These are phyloP conservation scores for Cryptococcus floricola DNA, from an alignment of 1,284 basidiomycete species.

Conservation along the genomic window DNA sequence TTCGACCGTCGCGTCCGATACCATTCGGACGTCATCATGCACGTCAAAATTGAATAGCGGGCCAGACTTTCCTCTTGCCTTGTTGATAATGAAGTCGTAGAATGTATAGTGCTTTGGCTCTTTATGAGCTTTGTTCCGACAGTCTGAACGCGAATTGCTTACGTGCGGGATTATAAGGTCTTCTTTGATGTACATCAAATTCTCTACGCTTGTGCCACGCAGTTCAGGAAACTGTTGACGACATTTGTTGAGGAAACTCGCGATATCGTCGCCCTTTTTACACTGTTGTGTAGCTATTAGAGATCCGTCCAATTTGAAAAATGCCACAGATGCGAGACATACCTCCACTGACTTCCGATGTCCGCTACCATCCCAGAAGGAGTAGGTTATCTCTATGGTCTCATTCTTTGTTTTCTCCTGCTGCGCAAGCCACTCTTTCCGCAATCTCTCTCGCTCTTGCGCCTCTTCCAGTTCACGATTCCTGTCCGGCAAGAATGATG, in stretches of 20 bases:
- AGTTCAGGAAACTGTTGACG: slow-evolving; percentile 89
- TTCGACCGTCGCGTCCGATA: slow-evolving; percentile 92
- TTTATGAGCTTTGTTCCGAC: slow-evolving; percentile 1
- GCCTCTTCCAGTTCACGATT: slow-evolving; percentile 91
- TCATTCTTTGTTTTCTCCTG: slow-evolving; percentile 55
- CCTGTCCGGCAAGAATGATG: slow-evolving; percentile 95
- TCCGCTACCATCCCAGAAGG: slow-evolving; percentile 97
- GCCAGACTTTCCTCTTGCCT: slow-evolving; percentile 95
- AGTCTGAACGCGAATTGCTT: slow-evolving; percentile 26
- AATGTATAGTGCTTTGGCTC: slow-evolving; percentile 85
- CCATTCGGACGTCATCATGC: slow-evolving; percentile 91
- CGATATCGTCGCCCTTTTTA: slow-evolving; percentile 95
- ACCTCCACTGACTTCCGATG: slow-evolving; percentile 89
- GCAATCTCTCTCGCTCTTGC: slow-evolving; percentile 76
- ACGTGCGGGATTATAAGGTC: slow-evolving; percentile 93
- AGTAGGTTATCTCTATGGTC: slow-evolving; percentile 60
- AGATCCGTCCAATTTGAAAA: not conserved
- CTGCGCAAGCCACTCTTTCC: slow-evolving; percentile 83
- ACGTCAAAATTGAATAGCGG: slow-evolving; percentile 99
- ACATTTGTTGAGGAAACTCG: slow-evolving; percentile 85
- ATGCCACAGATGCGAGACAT: slow-evolving; percentile 40
- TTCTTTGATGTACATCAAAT: slow-evolving; percentile 98
- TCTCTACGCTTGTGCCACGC: slow-evolving; percentile 83
- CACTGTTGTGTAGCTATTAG: slow-evolving; percentile 57
- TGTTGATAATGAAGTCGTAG: slow-evolving; percentile 98